Conservation (phyloP, 2,329 filamentous ascomycete genomes). For the Epichloe baconii region DNA sequence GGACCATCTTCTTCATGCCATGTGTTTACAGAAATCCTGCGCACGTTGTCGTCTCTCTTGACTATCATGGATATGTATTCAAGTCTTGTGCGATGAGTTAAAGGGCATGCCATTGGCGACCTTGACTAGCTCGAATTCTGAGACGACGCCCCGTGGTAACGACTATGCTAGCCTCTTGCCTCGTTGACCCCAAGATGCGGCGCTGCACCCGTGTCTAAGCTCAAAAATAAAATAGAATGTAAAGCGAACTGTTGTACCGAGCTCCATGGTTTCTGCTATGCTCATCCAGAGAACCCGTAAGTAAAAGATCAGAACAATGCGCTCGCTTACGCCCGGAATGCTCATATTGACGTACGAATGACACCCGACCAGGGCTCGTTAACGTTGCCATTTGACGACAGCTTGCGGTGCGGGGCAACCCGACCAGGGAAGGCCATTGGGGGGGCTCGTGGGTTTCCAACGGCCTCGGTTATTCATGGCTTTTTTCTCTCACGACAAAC, state of each 20-base stretch:
- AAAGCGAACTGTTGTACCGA: neutral
- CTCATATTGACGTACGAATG: neutral
- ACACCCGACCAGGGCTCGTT: neutral
- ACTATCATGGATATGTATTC: too few species aligned
- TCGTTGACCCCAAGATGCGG: neutral
- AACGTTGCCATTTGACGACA: neutral
- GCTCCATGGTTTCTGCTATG: neutral
- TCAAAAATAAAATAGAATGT: neutral
- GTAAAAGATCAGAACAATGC: neutral
- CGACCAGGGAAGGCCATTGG: neutral
- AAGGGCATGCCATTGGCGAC: neutral
- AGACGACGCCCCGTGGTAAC: constrained; percentile 1
- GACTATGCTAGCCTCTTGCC: neutral
- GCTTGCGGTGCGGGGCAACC: constrained; percentile 1
- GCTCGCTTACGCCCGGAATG: neutral
- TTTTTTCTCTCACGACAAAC: neutral
- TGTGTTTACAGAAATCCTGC: too few species aligned
- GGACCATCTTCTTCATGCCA: too few species aligned
- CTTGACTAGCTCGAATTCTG: constrained; percentile 1
- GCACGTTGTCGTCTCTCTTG: too few species aligned
- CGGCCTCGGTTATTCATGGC: neutral
- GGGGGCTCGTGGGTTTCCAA: neutral
- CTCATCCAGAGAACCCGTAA: neutral
- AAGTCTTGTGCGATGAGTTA: neutral
- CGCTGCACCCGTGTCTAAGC: neutral